Evolutionary conservation across 192 early-diverging fungal species (phyloP).

Genomic region (Podila clonocystis): DNA sequence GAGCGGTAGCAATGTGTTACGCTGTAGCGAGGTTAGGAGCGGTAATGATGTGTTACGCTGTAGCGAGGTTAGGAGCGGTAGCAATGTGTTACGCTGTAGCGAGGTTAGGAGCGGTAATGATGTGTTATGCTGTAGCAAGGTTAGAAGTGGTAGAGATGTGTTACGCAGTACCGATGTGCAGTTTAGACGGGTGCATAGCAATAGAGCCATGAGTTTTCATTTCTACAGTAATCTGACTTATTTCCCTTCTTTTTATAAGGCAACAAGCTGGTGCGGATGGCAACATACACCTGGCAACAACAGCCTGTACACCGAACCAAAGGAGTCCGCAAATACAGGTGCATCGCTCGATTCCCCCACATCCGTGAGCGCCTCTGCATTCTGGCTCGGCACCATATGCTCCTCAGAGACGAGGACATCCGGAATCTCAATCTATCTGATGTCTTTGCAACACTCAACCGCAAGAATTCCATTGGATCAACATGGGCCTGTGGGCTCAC

Average conservation of each 20-base stretch:
- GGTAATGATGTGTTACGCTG: too few species aligned
- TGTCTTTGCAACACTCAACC: background rate
- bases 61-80: too few species aligned
- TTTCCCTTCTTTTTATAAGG: background rate
- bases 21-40: too few species aligned
- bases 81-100: too few species aligned
- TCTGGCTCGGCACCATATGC: constrained; percentile 24
- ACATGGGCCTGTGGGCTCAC: constrained; percentile 8
- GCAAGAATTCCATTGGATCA: constrained; percentile 8
- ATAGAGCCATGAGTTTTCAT: too few species aligned
- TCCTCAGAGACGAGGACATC: constrained; percentile 31
- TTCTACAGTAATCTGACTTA: too few species aligned
- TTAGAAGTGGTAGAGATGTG: too few species aligned
- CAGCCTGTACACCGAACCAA: constrained; percentile 17
- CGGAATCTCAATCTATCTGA: constrained; percentile 22
- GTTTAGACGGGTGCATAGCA: too few species aligned
- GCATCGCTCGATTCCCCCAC: background rate
- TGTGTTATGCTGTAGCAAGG: too few species aligned
- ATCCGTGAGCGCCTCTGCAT: constrained; percentile 30
- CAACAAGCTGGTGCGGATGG: background rate
- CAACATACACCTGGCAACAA: background rate
- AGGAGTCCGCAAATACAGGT: constrained; percentile 9
- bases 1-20: too few species aligned
- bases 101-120: too few species aligned
- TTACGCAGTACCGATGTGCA: too few species aligned